Evolutionary conservation across 2,329 filamentous ascomycete genomes (phyloP).

Genomic region (Macrophomina phaseolina): DNA sequence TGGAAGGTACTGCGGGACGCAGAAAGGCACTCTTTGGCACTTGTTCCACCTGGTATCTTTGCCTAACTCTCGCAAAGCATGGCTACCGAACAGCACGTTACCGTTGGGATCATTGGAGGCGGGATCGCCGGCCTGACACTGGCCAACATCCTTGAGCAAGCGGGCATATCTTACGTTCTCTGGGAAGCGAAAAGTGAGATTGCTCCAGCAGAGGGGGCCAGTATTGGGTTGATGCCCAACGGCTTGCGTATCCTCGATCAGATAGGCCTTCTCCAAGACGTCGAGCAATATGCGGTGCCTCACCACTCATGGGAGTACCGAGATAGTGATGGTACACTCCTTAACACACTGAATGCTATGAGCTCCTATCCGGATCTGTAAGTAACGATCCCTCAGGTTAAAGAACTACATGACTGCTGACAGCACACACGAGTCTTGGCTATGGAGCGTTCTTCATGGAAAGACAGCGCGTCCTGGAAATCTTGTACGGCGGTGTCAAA

Average conservation of each 20-base stretch:
- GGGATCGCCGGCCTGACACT: slow-evolving; percentile 16
- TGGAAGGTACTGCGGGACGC: not conserved
- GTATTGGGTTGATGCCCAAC: slow-evolving; percentile 25
- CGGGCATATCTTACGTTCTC: slow-evolving; percentile 27
- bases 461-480: slow-evolving; percentile 34
- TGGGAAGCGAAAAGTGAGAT: slow-evolving; percentile 33
- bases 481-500: slow-evolving; percentile 34
- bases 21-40: not conserved
- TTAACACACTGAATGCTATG: slow-evolving; percentile 28
- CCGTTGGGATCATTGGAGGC: slow-evolving; percentile 20
- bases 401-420: not conserved
- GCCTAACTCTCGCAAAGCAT: not conserved
- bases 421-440: not conserved
- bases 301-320: slow-evolving; percentile 1
- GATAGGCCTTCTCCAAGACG: slow-evolving; percentile 2
- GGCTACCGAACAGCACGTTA: not conserved
- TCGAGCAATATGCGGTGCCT: slow-evolving; percentile 17
- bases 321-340: slow-evolving; percentile 28
- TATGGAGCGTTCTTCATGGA: slow-evolving; percentile 34
- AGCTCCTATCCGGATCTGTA: not conserved
- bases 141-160: slow-evolving; percentile 24
- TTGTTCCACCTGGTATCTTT: not conserved
- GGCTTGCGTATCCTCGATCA: slow-evolving; percentile 27
- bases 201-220: slow-evolving; percentile 13
- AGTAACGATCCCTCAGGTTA: not conserved